Evolutionary conservation across 2,329 filamentous ascomycete species (phyloP).

Genomic region (Knoxdaviesia proteae): DNA sequence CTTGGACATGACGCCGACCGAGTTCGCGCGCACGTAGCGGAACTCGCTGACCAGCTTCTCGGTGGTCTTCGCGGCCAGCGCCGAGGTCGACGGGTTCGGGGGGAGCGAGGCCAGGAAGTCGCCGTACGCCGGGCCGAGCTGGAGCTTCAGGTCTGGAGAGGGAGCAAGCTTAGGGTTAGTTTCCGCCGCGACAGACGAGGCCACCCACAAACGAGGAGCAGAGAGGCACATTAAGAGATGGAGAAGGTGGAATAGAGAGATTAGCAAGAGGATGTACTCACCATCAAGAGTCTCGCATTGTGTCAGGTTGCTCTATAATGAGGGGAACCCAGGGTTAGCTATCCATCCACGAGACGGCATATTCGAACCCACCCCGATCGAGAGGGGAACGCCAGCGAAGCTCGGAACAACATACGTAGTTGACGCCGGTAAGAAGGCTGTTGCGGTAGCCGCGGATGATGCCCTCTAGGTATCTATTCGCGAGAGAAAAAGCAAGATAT

Average conservation of each 20-base stretch:
- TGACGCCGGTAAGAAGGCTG: conserved; percentile 67
- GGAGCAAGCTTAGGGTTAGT: too few species aligned
- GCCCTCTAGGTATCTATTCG: conserved; percentile 77
- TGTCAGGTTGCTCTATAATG: conserved; percentile 73
- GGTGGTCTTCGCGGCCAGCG: conserved; percentile 83
- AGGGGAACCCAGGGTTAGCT: too few species aligned
- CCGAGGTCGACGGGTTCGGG: conserved; percentile 90
- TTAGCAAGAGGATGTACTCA: conserved; percentile 17
- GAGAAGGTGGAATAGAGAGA: conserved; percentile 2
- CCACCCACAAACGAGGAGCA: conserved; percentile 3
- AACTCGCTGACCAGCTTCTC: conserved; percentile 98
- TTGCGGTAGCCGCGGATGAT: conserved; percentile 96
- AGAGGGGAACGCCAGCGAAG: too few species aligned
- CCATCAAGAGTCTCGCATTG: conserved; percentile 97
- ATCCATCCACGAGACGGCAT: too few species aligned
- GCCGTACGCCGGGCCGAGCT: conserved; percentile 89
- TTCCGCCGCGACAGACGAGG: not conserved
- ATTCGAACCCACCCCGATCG: too few species aligned
- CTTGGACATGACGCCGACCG: conserved; percentile 71
- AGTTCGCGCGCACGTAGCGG: conserved; percentile 85
- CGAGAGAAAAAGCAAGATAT: not conserved
- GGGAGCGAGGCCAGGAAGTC: conserved; percentile 88
- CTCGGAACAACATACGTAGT: conserved; percentile 32
- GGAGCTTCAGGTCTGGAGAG: conserved; percentile 73
- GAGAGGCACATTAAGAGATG: not conserved